These are phyloP conservation scores for Trametes cinnabarina DNA, from an alignment of 768 basidiomycete genomes.

Conservation along the genomic window DNA sequence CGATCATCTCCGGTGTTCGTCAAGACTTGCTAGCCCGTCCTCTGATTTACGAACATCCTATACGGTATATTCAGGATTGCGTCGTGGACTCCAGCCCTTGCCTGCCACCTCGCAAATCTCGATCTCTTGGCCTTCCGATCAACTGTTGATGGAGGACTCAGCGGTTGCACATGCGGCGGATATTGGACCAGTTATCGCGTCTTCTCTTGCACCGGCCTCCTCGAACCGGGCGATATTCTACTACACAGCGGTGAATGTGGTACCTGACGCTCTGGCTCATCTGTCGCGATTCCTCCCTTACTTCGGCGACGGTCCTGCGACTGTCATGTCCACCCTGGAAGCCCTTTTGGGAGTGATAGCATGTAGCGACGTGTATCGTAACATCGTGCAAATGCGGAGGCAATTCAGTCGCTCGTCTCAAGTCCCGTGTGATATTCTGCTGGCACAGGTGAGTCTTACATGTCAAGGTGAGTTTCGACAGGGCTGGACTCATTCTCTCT, in stretches of 20 bases:
- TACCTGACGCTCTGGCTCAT: conserved; percentile 4
- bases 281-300: conserved; percentile 5
- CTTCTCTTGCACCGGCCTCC: background rate
- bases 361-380: conserved; percentile 17
- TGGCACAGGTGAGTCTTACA: conserved; percentile 25
- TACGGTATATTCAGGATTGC: background rate
- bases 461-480: conserved; percentile 9
- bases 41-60: background rate
- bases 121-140: background rate
- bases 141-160: conserved; percentile 10
- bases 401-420: conserved; percentile 9
- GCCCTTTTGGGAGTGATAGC: conserved; percentile 12
- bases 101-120: background rate
- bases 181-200: background rate
- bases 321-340: background rate
- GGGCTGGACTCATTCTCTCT: conserved; percentile 6
- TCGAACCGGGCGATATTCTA: background rate
- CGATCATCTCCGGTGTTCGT: conserved; percentile 51
- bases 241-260: conserved; percentile 1
- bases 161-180: conserved; percentile 1
- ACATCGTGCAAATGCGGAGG: conserved; percentile 12
- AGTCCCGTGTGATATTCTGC: conserved; percentile 16
- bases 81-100: conserved; percentile 9
- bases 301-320: background rate
- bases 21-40: background rate